Evolutionary conservation across 2,329 filamentous ascomycete species (phyloP).

Genomic region (Aspergillus puulaauensis): DNA sequence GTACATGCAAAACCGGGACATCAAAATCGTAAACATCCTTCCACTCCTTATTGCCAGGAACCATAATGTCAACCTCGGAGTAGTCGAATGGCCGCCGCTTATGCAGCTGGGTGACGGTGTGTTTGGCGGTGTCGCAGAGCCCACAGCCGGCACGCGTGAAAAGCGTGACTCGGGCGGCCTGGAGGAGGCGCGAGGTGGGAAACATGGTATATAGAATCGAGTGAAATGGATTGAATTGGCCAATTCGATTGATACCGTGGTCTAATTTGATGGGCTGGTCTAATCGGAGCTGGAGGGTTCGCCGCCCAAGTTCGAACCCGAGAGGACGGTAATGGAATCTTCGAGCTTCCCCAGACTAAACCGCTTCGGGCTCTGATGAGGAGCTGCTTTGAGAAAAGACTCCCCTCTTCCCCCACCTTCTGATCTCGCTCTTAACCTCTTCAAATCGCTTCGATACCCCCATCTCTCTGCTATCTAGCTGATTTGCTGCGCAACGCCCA

Average conservation of each 20-base stretch:
- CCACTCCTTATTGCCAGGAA: constrained; percentile 54
- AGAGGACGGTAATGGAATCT: constrained; percentile 34
- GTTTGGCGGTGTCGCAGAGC: constrained; percentile 62
- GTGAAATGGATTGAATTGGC: not conserved
- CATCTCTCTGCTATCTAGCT: not conserved
- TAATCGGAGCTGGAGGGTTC: too few species aligned
- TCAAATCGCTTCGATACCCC: not conserved
- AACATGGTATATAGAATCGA: constrained; percentile 23
- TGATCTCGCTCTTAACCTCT: not conserved
- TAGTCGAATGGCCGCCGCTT: constrained; percentile 56
- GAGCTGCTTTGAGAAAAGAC: constrained; percentile 8
- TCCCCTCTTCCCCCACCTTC: constrained; percentile 10
- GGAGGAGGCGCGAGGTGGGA: constrained; percentile 30
- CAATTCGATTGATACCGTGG: too few species aligned
- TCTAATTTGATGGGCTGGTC: too few species aligned
- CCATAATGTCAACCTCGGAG: constrained; percentile 60
- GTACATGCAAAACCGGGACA: constrained; percentile 63
- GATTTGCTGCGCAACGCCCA: constrained; percentile 6
- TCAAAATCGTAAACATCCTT: constrained; percentile 64
- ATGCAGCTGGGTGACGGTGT: constrained; percentile 54
- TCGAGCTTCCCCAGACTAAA: constrained; percentile 40
- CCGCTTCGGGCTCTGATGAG: constrained; percentile 25
- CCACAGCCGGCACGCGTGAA: constrained; percentile 62
- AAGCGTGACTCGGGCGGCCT: constrained; percentile 52
- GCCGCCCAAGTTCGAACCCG: not conserved